A percentile compares a stretch with the other conserved stretches of the same genome.
Evolutionary conservation across 768 basidiomycete genomes (phyloP).

Genomic region (Panaeolus cyanescens): DNA sequence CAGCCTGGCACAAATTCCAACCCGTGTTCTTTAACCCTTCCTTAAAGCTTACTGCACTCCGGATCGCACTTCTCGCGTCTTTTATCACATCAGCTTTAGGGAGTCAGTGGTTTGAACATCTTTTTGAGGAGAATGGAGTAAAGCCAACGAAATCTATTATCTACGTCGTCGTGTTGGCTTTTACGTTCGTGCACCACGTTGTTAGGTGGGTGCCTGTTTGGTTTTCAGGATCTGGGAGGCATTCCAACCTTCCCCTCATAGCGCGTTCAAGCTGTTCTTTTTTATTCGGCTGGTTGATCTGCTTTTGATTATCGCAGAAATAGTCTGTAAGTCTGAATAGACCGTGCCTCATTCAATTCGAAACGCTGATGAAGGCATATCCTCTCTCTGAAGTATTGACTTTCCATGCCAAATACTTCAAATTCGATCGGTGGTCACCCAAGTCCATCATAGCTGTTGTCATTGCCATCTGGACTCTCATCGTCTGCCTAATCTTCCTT

Average conservation of each 20-base stretch:
- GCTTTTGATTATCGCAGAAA: not conserved
- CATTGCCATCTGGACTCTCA: not conserved
- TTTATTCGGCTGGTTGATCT: not conserved
- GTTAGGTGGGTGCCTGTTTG: not conserved
- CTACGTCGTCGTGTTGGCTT: not conserved
- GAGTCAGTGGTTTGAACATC: not conserved
- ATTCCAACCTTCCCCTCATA: not conserved
- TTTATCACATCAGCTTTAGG: not conserved
- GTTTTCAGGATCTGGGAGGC: not conserved
- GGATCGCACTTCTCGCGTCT: not conserved
- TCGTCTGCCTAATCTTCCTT: not conserved
- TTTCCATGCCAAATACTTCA: not conserved
- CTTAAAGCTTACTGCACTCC: not conserved
- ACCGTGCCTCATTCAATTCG: not conserved
- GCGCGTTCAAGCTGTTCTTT: not conserved
- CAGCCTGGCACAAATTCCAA: not conserved
- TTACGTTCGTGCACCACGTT: not conserved
- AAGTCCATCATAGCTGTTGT: not conserved
- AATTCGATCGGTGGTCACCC: not conserved
- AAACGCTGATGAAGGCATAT: not conserved
- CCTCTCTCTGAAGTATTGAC: not conserved
- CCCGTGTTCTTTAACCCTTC: not conserved
- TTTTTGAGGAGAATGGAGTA: not conserved
- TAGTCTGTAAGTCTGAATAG: not conserved
- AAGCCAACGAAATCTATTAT: not conserved